Percentiles rank a stretch among this genome's conserved stretches.
phyloP scores from a whole-genome alignment of 2,329 filamentous ascomycete genomes.

The Pseudogymnoascus sp. region DNA sequence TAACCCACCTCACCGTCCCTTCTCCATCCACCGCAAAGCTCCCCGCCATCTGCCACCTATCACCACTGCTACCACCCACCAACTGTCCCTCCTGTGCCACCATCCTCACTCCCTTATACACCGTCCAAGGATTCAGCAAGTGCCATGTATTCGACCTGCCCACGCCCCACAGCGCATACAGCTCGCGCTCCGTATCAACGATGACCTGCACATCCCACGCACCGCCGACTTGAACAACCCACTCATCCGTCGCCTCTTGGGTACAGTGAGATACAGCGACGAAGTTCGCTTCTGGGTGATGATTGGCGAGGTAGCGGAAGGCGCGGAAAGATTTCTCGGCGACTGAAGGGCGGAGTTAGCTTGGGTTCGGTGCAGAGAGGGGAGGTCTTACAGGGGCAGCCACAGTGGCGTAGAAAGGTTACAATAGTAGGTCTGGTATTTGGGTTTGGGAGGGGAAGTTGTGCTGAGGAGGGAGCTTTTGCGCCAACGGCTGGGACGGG shows the following conservation, averaged over 20 bases:
- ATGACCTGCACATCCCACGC: conserved; percentile 44
- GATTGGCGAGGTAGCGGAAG: conserved; percentile 43
- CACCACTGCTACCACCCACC: conserved; percentile 59
- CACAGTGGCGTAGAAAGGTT: conserved; percentile 64
- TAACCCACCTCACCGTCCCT: conserved; percentile 45
- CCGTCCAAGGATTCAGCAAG: conserved; percentile 48
- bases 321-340: conserved; percentile 57
- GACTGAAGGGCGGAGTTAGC: conserved; percentile 35
- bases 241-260: conserved; percentile 44
- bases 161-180: conserved; percentile 60
- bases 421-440: conserved; percentile 50
- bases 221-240: conserved; percentile 22
- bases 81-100: conserved; percentile 51
- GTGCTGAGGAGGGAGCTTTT: conserved; percentile 45
- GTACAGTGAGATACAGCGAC: conserved; percentile 55
- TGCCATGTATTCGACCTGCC: conserved; percentile 54
- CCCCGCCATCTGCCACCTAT: conserved; percentile 59
- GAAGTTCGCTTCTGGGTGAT: conserved; percentile 44
- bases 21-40: conserved; percentile 51
- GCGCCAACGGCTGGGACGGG: conserved; percentile 42
- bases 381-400: conserved; percentile 54
- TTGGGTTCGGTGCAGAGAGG: background rate
- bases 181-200: conserved; percentile 49
- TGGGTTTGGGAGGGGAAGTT: conserved; percentile 43
- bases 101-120: conserved; percentile 47